phyloP scores from a whole-genome alignment of 768 basidiomycete species.

The Stropharia rugosoannulata region DNA sequence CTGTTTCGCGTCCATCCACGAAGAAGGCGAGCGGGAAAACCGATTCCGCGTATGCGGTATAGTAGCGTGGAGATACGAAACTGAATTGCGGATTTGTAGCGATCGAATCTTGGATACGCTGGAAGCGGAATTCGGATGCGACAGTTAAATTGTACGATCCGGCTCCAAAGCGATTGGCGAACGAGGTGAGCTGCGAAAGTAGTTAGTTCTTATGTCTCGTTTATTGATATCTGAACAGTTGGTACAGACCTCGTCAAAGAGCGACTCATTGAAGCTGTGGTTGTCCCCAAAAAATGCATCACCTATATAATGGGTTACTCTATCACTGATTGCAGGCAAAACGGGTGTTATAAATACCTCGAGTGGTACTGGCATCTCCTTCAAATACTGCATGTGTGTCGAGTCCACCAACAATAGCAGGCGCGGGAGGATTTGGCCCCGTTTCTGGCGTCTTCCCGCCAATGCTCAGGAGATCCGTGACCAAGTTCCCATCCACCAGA shows the following conservation, averaged over 20 bases:
- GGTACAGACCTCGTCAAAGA: constrained; percentile 18
- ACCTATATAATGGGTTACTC: constrained; percentile 1
- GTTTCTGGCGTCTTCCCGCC: constrained; percentile 19
- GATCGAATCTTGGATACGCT: constrained; percentile 24
- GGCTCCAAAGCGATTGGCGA: constrained; percentile 20
- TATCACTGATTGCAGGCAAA: not conserved
- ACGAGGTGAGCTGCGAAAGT: constrained; percentile 15
- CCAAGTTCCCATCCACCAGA: constrained; percentile 21
- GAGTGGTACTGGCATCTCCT: constrained; percentile 14
- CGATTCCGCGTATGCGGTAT: constrained; percentile 20
- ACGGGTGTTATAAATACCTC: constrained; percentile 1
- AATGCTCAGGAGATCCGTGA: constrained; percentile 21
- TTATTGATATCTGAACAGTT: no score
- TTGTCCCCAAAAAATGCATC: constrained; percentile 23
- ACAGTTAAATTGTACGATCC: constrained; percentile 24
- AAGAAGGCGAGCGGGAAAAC: constrained; percentile 15
- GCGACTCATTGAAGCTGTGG: constrained; percentile 21
- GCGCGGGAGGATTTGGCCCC: constrained; percentile 18
- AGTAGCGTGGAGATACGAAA: constrained; percentile 22
- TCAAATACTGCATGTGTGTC: constrained; percentile 24
- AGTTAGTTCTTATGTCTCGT: no score
- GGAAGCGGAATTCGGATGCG: constrained; percentile 19
- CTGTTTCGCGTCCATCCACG: constrained; percentile 19
- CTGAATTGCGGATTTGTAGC: constrained; percentile 23
- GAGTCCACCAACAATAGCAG: constrained; percentile 21